Evolutionary conservation across 2,329 filamentous ascomycete genomes (phyloP).

Genomic region (Aspergillus quadricinctus): DNA sequence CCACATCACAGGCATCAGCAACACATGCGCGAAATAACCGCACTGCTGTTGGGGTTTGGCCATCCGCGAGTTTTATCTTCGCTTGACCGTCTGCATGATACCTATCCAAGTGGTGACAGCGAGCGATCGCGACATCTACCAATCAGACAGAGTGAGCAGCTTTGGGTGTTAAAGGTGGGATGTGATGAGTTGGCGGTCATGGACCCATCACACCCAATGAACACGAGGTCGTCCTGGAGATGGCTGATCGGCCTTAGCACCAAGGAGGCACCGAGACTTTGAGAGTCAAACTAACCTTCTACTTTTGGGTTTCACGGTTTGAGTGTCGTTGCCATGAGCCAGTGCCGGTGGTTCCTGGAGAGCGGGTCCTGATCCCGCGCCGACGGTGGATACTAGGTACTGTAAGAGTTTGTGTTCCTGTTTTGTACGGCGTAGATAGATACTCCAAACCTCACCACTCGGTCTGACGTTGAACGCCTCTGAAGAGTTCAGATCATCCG

Average conservation of each 20-base stretch:
- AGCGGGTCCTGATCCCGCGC: constrained; percentile 1
- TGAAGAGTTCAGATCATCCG: not conserved
- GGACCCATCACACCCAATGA: constrained; percentile 2
- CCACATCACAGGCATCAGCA: not conserved
- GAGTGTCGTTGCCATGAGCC: not conserved
- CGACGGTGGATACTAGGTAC: not conserved
- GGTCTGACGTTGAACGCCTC: not conserved
- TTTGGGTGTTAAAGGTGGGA: constrained; percentile 3
- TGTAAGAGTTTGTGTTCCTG: not conserved
- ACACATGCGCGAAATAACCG: not conserved
- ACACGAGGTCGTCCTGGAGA: constrained; percentile 7
- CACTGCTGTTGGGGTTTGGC: not conserved
- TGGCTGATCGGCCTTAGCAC: not conserved
- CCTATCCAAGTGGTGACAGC: not conserved
- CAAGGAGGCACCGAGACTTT: not conserved
- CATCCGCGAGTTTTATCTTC: not conserved
- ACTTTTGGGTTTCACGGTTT: not conserved
- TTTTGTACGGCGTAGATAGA: too few relatives aligned
- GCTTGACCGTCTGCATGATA: too few relatives aligned
- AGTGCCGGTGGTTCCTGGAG: not conserved
- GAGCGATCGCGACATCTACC: not conserved
- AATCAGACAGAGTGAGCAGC: not conserved
- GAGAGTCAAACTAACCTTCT: not conserved
- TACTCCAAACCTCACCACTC: not conserved
- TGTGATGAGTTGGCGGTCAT: constrained; percentile 20